These are phyloP conservation scores for Saturnispora ahearnii DNA, from an alignment of 805 yeast species.

Conservation along the genomic window DNA sequence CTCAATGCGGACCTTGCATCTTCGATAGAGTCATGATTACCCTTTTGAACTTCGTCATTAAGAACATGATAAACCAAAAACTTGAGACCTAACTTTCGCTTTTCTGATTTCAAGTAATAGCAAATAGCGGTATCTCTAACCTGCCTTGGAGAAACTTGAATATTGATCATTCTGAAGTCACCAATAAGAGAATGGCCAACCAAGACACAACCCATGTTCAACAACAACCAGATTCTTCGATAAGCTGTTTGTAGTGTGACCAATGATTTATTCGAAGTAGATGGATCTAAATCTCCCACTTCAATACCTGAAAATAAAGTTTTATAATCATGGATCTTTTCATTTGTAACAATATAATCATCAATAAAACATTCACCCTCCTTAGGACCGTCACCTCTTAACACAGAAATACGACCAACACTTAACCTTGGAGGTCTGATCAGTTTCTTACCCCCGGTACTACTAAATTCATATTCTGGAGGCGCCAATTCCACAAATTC, in stretches of 20 bases:
- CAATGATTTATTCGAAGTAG: slow-evolving; percentile 51
- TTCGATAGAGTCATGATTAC: slow-evolving; percentile 95
- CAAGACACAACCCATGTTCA: slow-evolving; percentile 83
- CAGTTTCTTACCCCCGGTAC: slow-evolving; percentile 59
- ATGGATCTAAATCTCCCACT: slow-evolving; percentile 78
- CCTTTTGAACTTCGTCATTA: slow-evolving; percentile 71
- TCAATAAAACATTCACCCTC: slow-evolving; percentile 81
- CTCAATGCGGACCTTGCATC: slow-evolving; percentile 85
- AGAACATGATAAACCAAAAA: slow-evolving; percentile 77
- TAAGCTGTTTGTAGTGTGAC: slow-evolving; percentile 80
- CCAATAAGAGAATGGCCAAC: slow-evolving; percentile 91
- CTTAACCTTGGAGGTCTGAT: slow-evolving; percentile 69
- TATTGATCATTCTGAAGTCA: slow-evolving; percentile 89
- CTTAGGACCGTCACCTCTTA: slow-evolving; percentile 61
- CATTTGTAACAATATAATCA: slow-evolving; percentile 75
- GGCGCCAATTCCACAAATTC: slow-evolving; percentile 82
- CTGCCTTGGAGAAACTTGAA: slow-evolving; percentile 77
- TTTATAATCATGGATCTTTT: slow-evolving; percentile 70
- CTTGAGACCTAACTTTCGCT: slow-evolving; percentile 73
- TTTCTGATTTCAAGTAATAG: slow-evolving; percentile 64
- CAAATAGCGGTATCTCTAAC: slow-evolving; percentile 84
- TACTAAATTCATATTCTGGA: slow-evolving; percentile 69
- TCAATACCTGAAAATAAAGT: slow-evolving; percentile 93
- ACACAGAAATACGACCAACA: slow-evolving; percentile 81
- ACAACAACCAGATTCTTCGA: slow-evolving; percentile 78